phyloP scores from a whole-genome alignment of 202 grass and related monocot species.

The Zizania palustris region DNA sequence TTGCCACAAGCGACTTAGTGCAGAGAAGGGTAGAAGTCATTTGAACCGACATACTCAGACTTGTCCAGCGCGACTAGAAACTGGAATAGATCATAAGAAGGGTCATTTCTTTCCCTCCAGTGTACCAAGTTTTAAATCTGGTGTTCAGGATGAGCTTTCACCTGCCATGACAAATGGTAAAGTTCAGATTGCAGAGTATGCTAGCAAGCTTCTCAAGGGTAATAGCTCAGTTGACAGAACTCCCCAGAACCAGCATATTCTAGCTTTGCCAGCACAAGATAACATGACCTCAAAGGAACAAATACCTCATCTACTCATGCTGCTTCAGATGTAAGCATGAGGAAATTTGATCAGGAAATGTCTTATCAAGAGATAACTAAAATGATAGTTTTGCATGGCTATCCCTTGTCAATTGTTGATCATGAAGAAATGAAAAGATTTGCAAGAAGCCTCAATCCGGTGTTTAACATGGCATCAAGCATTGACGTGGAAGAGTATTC shows the following conservation, averaged over 20 bases:
- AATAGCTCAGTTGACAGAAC: constrained; percentile 30
- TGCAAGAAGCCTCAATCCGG: constrained; percentile 53
- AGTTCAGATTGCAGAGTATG: constrained; percentile 64
- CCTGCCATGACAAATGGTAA: constrained; percentile 54
- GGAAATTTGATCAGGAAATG: constrained; percentile 56
- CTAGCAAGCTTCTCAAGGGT: constrained; percentile 36
- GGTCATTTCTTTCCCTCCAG: constrained; percentile 32
- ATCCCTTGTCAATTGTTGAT: constrained; percentile 57
- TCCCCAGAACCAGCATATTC: constrained; percentile 33
- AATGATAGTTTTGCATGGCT: constrained; percentile 56
- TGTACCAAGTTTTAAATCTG: constrained; percentile 42
- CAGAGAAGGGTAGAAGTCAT: constrained; percentile 54
- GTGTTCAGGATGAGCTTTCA: constrained; percentile 51
- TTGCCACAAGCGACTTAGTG: constrained; percentile 53
- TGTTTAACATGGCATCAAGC: constrained; percentile 58
- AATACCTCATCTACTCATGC: constrained; percentile 17
- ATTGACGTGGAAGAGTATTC: constrained; percentile 56
- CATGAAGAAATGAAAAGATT: constrained; percentile 60
- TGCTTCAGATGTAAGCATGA: constrained; percentile 24
- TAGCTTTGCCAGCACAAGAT: constrained; percentile 48
- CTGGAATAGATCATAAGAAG: constrained; percentile 43
- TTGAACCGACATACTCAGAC: constrained; percentile 49
- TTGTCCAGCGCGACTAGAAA: constrained; percentile 44
- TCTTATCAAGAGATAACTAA: constrained; percentile 52
- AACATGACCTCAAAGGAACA: constrained; percentile 20